Conservation (phyloP, 495 filamentous ascomycete genomes). For the Neurospora sp. region DNA sequence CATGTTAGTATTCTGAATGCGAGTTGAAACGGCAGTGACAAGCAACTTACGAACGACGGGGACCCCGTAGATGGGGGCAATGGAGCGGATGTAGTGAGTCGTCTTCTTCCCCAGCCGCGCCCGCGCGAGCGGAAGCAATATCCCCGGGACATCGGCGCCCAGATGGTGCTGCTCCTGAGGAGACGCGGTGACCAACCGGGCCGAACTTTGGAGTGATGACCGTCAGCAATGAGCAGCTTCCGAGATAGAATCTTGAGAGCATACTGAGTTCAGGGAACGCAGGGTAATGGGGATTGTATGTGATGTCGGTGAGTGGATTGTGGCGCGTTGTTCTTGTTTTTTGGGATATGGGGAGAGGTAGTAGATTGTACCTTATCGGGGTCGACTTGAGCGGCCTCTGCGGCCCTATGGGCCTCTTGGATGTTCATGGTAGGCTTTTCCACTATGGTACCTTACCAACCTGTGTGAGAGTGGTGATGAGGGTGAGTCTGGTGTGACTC, state of each 20-base stretch:
- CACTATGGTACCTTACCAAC: background rate
- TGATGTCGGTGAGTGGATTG: background rate
- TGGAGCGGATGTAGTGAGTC: slow-evolving; percentile 72
- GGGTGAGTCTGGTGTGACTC: background rate
- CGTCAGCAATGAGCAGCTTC: background rate
- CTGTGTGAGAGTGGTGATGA: background rate
- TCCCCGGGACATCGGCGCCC: background rate
- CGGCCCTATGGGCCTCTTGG: too few relatives aligned
- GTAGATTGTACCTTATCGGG: background rate
- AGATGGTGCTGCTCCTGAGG: background rate
- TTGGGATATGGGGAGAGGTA: background rate
- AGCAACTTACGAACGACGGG: slow-evolving; percentile 50
- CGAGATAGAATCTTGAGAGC: background rate
- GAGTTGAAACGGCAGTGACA: background rate
- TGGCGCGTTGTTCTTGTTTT: background rate
- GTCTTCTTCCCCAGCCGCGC: background rate
- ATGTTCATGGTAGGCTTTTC: too few relatives aligned
- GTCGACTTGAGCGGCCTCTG: too few relatives aligned
- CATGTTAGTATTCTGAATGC: background rate
- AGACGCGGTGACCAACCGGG: background rate
- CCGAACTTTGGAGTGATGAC: background rate
- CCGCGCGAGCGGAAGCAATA: background rate
- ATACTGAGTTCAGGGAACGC: background rate
- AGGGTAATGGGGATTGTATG: background rate
- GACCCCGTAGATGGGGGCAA: slow-evolving; percentile 74